phyloP scores from a whole-genome alignment of 2,329 filamentous ascomycete genomes.

The Talaromyces sp. region DNA sequence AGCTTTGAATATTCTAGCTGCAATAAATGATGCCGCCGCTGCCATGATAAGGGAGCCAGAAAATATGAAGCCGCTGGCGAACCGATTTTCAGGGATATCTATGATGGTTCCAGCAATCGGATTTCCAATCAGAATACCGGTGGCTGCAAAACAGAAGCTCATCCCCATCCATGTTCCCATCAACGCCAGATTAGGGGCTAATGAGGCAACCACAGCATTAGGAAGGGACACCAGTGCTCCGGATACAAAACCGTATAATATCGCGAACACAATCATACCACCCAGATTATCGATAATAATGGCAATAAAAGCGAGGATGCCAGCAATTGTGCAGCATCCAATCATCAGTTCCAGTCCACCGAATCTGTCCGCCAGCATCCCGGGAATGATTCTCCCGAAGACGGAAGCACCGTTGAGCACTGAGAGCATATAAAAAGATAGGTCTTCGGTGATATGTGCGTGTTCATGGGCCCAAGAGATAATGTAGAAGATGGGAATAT shows the following conservation, averaged over 20 bases:
- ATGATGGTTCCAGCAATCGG: slow-evolving; percentile 34
- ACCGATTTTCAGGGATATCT: slow-evolving; percentile 23
- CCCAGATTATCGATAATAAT: slow-evolving; percentile 37
- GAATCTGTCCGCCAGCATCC: not conserved
- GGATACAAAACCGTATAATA: slow-evolving; percentile 51
- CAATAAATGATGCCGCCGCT: not conserved
- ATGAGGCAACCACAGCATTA: slow-evolving; percentile 33
- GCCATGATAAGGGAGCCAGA: not conserved
- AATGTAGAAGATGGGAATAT: not conserved
- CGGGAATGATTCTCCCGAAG: not conserved
- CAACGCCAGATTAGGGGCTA: slow-evolving; percentile 49
- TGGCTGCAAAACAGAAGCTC: slow-evolving; percentile 47
- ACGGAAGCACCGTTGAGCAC: not conserved
- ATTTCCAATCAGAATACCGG: slow-evolving; percentile 30
- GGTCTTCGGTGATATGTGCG: not conserved
- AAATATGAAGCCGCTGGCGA: not conserved
- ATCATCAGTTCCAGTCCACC: not conserved
- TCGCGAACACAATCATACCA: slow-evolving; percentile 39
- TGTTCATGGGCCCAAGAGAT: not conserved
- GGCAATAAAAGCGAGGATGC: slow-evolving; percentile 12
- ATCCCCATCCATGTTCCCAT: slow-evolving; percentile 58
- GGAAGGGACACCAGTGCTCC: slow-evolving; percentile 51
- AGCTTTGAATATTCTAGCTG: too few relatives aligned
- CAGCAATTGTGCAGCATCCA: not conserved
- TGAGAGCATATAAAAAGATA: not conserved